Evolutionary conservation across 169 alveolate genomes (phyloP).

Genomic region (Neospora caninum): DNA sequence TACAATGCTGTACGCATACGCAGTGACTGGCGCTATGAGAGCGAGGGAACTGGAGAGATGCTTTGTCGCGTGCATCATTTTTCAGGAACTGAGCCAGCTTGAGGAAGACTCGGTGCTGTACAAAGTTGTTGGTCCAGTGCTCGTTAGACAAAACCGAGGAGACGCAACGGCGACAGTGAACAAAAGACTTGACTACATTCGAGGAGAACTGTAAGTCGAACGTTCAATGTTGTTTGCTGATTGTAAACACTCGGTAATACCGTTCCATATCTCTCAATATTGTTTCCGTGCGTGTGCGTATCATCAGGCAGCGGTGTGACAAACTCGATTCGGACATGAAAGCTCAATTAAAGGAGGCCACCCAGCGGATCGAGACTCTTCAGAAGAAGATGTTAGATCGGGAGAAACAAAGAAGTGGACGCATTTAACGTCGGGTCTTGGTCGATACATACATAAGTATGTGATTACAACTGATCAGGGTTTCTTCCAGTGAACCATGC

Average conservation of each 20-base stretch:
- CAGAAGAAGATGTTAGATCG: constrained; percentile 41
- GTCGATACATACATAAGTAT: neutral
- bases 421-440: neutral
- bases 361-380: constrained; percentile 25
- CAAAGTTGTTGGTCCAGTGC: constrained; percentile 48
- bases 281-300: neutral
- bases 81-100: constrained; percentile 45
- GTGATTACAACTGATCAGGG: too few relatives aligned
- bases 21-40: too few relatives aligned
- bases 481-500: too few relatives aligned
- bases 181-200: constrained; percentile 44
- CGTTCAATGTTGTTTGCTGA: neutral
- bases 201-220: constrained; percentile 46
- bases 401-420: constrained; percentile 47
- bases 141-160: neutral
- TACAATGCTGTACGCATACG: too few relatives aligned
- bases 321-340: constrained; percentile 11
- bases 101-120: constrained; percentile 25
- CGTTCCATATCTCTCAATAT: neutral
- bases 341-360: constrained; percentile 32
- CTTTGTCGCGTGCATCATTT: neutral
- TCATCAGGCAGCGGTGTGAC: constrained; percentile 53
- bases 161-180: constrained; percentile 48
- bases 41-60: too few relatives aligned
- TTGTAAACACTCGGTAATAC: neutral